A percentile compares a stretch with the other conserved stretches of the same genome.
Evolutionary conservation across 1,284 basidiomycete species (phyloP).

Genomic region (Boletus smithii): DNA sequence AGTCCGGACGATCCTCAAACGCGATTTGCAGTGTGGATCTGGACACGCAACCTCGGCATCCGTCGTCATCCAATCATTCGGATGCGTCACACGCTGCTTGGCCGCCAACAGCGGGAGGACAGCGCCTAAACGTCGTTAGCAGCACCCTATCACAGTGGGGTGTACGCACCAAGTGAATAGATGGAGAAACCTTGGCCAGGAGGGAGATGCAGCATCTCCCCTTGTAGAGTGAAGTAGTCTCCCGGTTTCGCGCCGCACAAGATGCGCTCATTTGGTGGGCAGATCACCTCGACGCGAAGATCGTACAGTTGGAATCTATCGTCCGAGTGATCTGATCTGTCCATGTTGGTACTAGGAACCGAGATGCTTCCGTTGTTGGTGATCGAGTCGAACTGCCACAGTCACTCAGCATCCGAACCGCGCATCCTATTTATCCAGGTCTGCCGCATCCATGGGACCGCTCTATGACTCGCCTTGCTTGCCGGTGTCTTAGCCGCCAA

Average conservation of each 20-base stretch:
- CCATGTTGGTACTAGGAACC: too few relatives aligned
- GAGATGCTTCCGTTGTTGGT: too few relatives aligned
- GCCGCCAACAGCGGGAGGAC: conserved; percentile 61
- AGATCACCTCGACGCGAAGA: conserved; percentile 55
- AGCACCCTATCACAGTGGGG: too few relatives aligned
- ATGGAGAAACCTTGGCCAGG: conserved; percentile 61
- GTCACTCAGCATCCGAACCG: too few relatives aligned
- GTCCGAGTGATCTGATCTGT: background rate
- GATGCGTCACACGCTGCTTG: conserved; percentile 53
- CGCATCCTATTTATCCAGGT: too few relatives aligned
- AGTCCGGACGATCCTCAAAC: conserved; percentile 50
- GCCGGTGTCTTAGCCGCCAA: too few relatives aligned
- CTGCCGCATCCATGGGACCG: too few relatives aligned
- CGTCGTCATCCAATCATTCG: conserved; percentile 65
- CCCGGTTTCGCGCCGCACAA: conserved; percentile 61
- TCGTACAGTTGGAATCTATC: conserved; percentile 57
- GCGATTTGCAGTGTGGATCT: conserved; percentile 58
- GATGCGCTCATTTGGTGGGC: conserved; percentile 51
- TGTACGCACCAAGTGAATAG: conserved; percentile 54
- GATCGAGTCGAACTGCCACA: too few relatives aligned
- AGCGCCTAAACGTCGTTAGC: conserved; percentile 39
- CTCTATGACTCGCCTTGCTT: too few relatives aligned
- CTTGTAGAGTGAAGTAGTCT: conserved; percentile 58
- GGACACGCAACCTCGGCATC: conserved; percentile 63
- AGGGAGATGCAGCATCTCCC: conserved; percentile 59